Evolutionary conservation across 371 early-diverging fungal genomes (phyloP).

Genomic region (Mortierella polycephala): DNA sequence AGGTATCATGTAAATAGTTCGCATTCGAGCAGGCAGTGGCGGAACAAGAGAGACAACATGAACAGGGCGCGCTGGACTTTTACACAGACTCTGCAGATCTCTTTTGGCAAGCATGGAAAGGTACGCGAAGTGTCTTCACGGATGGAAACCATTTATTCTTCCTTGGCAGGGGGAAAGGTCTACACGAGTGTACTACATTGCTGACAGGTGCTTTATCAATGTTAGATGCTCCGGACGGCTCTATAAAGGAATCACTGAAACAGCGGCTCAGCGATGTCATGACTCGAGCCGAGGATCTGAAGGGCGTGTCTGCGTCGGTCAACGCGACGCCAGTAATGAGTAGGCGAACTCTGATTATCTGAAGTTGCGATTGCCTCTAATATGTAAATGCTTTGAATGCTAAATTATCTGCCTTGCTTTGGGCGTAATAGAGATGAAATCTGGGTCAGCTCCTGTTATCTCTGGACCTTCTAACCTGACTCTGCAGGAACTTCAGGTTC

Average conservation of each 20-base stretch:
- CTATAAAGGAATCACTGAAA: conserved; percentile 28
- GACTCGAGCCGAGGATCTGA: conserved; percentile 43
- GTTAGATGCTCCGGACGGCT: conserved; percentile 41
- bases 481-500: conserved; percentile 41
- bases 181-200: no score
- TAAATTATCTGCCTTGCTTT: not conserved
- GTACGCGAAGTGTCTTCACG: conserved; percentile 2
- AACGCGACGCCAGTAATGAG: conserved; percentile 22
- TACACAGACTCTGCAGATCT: conserved; percentile 52
- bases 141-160: no score
- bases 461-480: conserved; percentile 49
- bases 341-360: conserved; percentile 1
- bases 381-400: not conserved
- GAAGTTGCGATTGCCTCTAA: not conserved
- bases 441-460: conserved; percentile 28
- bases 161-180: no score
- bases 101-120: conserved; percentile 47
- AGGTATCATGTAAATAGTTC: conserved; percentile 15
- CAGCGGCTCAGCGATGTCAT: conserved; percentile 39
- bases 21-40: conserved; percentile 46
- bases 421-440: conserved; percentile 19
- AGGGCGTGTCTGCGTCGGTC: conserved; percentile 32
- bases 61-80: conserved; percentile 48
- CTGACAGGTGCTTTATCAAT: no score
- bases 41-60: conserved; percentile 41